phyloP scores from a whole-genome alignment of 139 green algal genomes.

The Volvox reticuliferus region DNA sequence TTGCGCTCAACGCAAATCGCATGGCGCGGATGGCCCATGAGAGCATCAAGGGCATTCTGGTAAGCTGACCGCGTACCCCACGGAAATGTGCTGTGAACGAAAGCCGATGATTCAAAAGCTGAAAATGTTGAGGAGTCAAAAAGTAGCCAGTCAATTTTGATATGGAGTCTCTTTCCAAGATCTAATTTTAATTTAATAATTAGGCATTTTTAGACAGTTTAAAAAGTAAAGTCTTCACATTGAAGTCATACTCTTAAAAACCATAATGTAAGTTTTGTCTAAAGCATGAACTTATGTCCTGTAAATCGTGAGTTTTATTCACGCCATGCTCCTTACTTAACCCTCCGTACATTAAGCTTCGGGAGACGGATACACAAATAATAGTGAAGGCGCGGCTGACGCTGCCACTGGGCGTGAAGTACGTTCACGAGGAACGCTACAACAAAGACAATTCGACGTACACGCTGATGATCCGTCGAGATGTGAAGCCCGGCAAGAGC shows the following conservation, averaged over 20 bases:
- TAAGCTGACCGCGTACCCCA: neutral
- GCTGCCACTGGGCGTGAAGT: conserved; percentile 27
- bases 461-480: conserved; percentile 32
- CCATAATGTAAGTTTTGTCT: neutral
- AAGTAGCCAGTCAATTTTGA: too few relatives aligned
- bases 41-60: conserved; percentile 62
- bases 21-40: conserved; percentile 56
- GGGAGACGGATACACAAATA: conserved; percentile 3
- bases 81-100: too few relatives aligned
- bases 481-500: conserved; percentile 28
- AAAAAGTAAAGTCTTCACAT: too few relatives aligned
- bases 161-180: too few relatives aligned
- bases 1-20: conserved; percentile 44
- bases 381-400: conserved; percentile 34
- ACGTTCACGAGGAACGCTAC: conserved; percentile 33
- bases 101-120: too few relatives aligned
- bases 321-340: neutral
- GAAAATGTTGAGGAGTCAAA: too few relatives aligned
- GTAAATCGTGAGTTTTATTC: neutral
- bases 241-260: neutral
- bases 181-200: too few relatives aligned
- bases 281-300: too few relatives aligned
- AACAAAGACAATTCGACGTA: conserved; percentile 31
- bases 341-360: neutral
- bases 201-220: too few relatives aligned